Evolutionary conservation across 345 rosid species (phyloP), one percentile per base, ranked within the genome.

Genomic region (Hypericum perforatum): DNA sequence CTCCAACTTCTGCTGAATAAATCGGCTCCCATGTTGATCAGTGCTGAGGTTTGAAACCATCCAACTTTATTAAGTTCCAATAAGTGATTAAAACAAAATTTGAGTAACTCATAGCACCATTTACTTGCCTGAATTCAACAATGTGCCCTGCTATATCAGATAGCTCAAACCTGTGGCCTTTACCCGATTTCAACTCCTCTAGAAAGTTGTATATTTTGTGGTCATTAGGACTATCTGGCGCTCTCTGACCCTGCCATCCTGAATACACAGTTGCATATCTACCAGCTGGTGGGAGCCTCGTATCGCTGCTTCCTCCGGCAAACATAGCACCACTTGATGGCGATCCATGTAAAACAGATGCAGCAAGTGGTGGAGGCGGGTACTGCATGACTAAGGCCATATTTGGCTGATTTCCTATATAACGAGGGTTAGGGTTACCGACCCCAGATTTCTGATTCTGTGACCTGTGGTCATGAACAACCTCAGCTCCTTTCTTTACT

Each of bases 11-110:
- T 94, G 95, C 74, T 94, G 99, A 69, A 94, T 94, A 74, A 86
- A 94, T 32, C 99, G 99, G 71, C 97, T 94, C 62, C 99, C 99
- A 62, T 94, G 99, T 72, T 88, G 96, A 76, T 92, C 98, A 66
- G 81, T 22, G 32, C 32, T 22, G 32, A 22, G 4, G 32, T 22
- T 61, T 51, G 16, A 50, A 61, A 72, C 63, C 56, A 32, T 9
- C 56, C 41, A 14, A 36, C 45, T 69, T 52, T 61, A 14, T 57
- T 39, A 42, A 58, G 38, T 47, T 57, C 14, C 29, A 54, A 51
- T 60, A 37, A 43, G 44, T 7, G 9, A 16, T 8, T 32, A 48
- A 41, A 45, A 22, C 1, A 1, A 22, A 51, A 39, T 15, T 43
- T 45, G 56, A 43, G 45, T 38, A 61, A 61, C 55, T 54, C 61